Evolutionary conservation across 768 basidiomycete species (phyloP).

Genomic region (Termitomyces sp.): DNA sequence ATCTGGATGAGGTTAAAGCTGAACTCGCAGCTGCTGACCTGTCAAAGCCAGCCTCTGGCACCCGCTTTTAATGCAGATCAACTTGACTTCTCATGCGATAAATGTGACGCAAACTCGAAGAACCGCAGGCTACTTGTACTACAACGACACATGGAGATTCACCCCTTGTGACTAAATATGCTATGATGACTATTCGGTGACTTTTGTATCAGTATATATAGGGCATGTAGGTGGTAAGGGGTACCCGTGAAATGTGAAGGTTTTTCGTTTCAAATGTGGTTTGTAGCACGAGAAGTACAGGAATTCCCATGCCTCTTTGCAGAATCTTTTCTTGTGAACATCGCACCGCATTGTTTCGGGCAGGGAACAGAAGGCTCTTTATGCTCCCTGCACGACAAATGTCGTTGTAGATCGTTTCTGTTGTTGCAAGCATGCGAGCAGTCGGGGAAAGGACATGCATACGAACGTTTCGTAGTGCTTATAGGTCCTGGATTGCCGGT

Average conservation of each 20-base stretch:
- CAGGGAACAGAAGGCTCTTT: constrained; percentile 12
- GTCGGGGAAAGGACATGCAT: constrained; percentile 2
- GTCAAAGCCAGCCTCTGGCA: constrained; percentile 2
- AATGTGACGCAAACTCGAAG: no score
- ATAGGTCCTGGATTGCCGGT: not conserved
- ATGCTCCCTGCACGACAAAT: constrained; percentile 11
- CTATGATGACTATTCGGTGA: not conserved
- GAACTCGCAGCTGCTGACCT: constrained; percentile 42
- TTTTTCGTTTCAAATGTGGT: not conserved
- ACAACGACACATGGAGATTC: not conserved
- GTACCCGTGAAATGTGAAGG: not conserved
- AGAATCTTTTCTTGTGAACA: constrained; percentile 15
- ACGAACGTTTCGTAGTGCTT: not conserved
- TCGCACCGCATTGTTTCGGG: constrained; percentile 10
- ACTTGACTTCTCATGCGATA: not conserved
- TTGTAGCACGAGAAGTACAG: not conserved
- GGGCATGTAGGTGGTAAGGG: not conserved
- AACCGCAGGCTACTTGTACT: not conserved
- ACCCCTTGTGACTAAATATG: not conserved
- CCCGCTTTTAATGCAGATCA: not conserved
- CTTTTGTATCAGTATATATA: not conserved
- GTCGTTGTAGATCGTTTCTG: constrained; percentile 11
- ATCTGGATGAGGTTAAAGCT: constrained; percentile 52
- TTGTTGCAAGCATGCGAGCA: constrained; percentile 11
- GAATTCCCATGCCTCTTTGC: constrained; percentile 14